Base-by-base conservation (phyloP, 805 yeast species). In the Yamadazyma takamatsuzukensis region DNA sequence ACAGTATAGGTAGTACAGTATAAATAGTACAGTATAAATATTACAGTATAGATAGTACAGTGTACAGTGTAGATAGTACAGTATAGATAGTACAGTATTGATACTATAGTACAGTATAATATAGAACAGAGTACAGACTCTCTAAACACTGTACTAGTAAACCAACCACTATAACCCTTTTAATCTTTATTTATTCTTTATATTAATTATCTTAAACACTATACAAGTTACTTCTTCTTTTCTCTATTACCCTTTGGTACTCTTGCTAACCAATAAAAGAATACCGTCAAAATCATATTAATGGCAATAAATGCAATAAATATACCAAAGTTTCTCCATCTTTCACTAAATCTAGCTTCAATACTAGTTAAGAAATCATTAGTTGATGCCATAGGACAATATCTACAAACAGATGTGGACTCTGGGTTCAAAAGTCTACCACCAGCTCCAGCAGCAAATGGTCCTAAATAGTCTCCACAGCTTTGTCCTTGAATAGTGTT, bases 241-340 rank as follows among this genome's bases (percentile, higher is more conserved):
- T 58, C 51, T 49, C 67, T 57, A 41, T 43, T 52, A 40, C 70
- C 74, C 71, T 81, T 81, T 34, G 93, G 93, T 40, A 83, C 90
- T 69, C 93, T 75, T 9, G 78, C 75, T 17, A 76, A 51, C 81
- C 83, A 78, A 68, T 80, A 71, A 41, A 68, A 47, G 39, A 52
- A 37, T 6, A 60, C 40, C 10, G 68, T 51, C 2, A 53, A 34
- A 11, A 61, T 23, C 24, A 63, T 51, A 41, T 66, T 61, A 35
- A 64, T 44, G 9, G 44, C 59, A 38, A 62, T 59, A 42, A 59
- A 66, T 4, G 54, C 49, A 33, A 63, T 36, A 54, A 73, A 61
- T 44, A 78, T 64, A 45, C 85, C 85, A 43, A 68, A 66, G 50
- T 79, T 74, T 68, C 83, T 75, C 83, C 83, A 77, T 61, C 79